Evolutionary conservation across 768 basidiomycete species (phyloP).

Genomic region (Mycena polygramma): DNA sequence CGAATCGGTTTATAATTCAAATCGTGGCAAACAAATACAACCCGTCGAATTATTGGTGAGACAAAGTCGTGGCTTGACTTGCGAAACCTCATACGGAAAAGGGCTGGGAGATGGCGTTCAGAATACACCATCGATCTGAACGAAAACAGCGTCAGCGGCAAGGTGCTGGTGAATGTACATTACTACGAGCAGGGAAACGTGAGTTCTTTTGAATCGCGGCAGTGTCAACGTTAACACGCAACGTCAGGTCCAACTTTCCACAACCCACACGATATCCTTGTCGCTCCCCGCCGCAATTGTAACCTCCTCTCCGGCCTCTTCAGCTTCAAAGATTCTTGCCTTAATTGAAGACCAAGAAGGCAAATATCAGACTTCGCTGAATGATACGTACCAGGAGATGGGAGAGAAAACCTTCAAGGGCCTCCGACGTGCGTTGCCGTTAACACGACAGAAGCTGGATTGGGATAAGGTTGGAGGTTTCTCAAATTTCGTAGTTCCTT

Average conservation of each 20-base stretch:
- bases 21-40: conserved; percentile 98
- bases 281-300: conserved; percentile 70
- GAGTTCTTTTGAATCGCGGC: conserved; percentile 37
- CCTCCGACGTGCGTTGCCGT: conserved; percentile 88
- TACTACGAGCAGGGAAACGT: conserved; percentile 99
- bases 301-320: conserved; percentile 61
- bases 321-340: conserved; percentile 82
- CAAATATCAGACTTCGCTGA: conserved; percentile 83
- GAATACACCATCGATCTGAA: conserved; percentile 82
- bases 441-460: conserved; percentile 94
- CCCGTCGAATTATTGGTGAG: conserved; percentile 90
- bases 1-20: conserved; percentile 74
- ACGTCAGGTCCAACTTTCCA: conserved; percentile 88
- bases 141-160: conserved; percentile 74
- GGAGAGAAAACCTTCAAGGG: conserved; percentile 95
- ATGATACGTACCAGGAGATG: conserved; percentile 89
- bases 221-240: conserved; percentile 3
- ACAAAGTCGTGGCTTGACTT: conserved; percentile 28
- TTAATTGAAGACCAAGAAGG: conserved; percentile 86
- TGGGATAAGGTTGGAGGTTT: conserved; percentile 87
- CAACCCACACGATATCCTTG: conserved; percentile 77
- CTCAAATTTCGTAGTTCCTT: conserved; percentile 6
- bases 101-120: conserved; percentile 97
- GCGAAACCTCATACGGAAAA: conserved; percentile 45
- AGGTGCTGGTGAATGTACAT: conserved; percentile 87